phyloP scores from a whole-genome alignment of 345 rosid species.

The Linum lewisii region DNA sequence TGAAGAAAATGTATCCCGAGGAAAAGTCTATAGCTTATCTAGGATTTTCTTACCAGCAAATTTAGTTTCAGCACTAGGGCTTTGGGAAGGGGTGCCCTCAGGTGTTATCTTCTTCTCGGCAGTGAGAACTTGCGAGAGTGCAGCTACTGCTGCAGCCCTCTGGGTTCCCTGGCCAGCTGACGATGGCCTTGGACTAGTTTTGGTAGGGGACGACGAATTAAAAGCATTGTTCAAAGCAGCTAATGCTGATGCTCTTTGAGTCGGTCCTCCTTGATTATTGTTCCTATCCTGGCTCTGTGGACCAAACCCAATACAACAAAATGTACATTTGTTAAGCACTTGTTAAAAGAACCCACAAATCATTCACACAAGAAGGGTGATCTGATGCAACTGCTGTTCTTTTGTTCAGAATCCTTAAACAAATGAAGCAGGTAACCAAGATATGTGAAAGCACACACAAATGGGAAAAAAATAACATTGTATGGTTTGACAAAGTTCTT shows the following conservation, averaged over 20 bases:
- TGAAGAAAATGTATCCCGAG: no score
- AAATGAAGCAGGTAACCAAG: no score
- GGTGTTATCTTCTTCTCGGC: slow-evolving; percentile 73
- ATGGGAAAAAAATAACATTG: neutral
- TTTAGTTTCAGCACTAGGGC: slow-evolving; percentile 36
- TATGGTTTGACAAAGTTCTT: slow-evolving; percentile 17
- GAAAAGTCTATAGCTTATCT: no score
- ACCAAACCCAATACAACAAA: slow-evolving; percentile 10
- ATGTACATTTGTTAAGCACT: neutral
- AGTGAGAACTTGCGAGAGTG: slow-evolving; percentile 79
- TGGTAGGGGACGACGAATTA: slow-evolving; percentile 45
- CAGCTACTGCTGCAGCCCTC: slow-evolving; percentile 95
- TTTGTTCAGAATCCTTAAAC: no score
- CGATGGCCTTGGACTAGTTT: slow-evolving; percentile 33
- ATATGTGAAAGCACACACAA: neutral
- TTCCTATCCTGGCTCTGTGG: slow-evolving; percentile 44
- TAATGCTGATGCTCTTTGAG: slow-evolving; percentile 78
- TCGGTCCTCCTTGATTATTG: slow-evolving; percentile 50
- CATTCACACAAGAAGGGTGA: neutral
- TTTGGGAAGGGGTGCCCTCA: slow-evolving; percentile 52
- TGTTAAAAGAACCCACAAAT: neutral
- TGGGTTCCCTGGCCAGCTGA: slow-evolving; percentile 54
- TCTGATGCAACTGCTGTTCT: no score
- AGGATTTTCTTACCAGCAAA: slow-evolving; percentile 32
- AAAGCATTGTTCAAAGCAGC: slow-evolving; percentile 81